Conservation (phyloP, 2,329 filamentous ascomycete species). For the Byssochlamys sp. region DNA sequence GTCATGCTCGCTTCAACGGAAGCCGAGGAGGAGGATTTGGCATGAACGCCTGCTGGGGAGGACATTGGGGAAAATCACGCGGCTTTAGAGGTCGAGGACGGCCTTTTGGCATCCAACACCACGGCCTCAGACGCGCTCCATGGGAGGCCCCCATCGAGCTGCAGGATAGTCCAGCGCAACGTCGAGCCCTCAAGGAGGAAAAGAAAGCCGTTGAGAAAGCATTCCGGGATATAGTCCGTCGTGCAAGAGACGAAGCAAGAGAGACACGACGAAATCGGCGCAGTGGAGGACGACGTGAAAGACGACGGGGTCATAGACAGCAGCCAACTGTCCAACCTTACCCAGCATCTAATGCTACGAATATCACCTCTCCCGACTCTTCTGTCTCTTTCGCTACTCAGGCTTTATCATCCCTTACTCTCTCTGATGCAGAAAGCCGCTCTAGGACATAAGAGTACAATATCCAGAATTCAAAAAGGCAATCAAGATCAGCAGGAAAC, state of each 20-base stretch:
- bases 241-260: constrained; percentile 29
- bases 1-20: constrained; percentile 16
- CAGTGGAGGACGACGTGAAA: constrained; percentile 8
- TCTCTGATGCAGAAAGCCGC: not conserved
- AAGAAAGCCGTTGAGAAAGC: constrained; percentile 27
- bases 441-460: not conserved
- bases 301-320: constrained; percentile 10
- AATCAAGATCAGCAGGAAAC: no score
- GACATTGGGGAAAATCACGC: not conserved
- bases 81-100: not conserved
- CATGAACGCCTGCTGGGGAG: not conserved
- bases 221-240: constrained; percentile 25
- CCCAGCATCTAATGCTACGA: not conserved
- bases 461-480: no score
- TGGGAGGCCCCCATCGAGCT: constrained; percentile 29
- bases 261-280: constrained; percentile 25
- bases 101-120: not conserved
- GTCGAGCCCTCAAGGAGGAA: constrained; percentile 27
- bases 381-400: not conserved
- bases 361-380: not conserved
- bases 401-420: not conserved
- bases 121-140: constrained; percentile 14
- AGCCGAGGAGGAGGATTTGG: not conserved
- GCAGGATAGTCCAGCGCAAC: constrained; percentile 19
- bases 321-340: not conserved